Conservation (phyloP, 495 filamentous ascomycete genomes). For the Xylaria cubensis region DNA sequence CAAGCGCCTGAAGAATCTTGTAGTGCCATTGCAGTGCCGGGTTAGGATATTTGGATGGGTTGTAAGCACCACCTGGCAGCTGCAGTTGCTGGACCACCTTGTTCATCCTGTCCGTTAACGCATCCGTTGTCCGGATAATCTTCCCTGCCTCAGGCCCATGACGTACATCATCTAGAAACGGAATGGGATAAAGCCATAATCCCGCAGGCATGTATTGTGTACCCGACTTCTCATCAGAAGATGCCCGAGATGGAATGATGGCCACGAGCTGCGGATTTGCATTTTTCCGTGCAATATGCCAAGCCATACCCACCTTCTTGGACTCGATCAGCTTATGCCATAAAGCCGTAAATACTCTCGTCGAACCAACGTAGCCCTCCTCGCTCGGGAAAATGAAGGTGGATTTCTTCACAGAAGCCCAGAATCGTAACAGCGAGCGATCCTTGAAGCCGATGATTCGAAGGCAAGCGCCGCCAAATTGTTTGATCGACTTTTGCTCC, state of each 20-base stretch:
- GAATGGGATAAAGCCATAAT: slow-evolving; percentile 86
- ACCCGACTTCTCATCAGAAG: slow-evolving; percentile 64
- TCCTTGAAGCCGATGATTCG: slow-evolving; percentile 96
- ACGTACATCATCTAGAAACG: slow-evolving; percentile 90
- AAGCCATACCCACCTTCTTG: slow-evolving; percentile 81
- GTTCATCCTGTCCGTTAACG: slow-evolving; percentile 81
- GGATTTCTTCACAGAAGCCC: slow-evolving; percentile 85
- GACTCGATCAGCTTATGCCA: slow-evolving; percentile 83
- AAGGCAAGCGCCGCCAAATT: slow-evolving; percentile 80
- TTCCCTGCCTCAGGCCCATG: slow-evolving; percentile 61
- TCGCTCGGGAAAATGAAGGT: slow-evolving; percentile 96
- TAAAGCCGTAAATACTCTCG: slow-evolving; percentile 88
- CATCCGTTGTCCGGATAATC: slow-evolving; percentile 68
- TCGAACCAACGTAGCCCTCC: slow-evolving; percentile 85
- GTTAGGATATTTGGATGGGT: slow-evolving; percentile 89
- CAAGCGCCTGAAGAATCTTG: slow-evolving; percentile 88
- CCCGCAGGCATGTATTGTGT: slow-evolving; percentile 79
- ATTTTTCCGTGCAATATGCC: slow-evolving; percentile 86
- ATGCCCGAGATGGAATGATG: slow-evolving; percentile 75
- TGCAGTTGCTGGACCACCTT: slow-evolving; percentile 84
- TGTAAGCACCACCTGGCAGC: slow-evolving; percentile 83
- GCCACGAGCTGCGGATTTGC: slow-evolving; percentile 79
- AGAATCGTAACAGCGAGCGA: slow-evolving; percentile 73
- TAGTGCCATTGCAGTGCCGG: slow-evolving; percentile 98
- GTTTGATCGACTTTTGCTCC: slow-evolving; percentile 74